These are phyloP conservation scores for Populus davidiana DNA, from an alignment of 345 rosid species.

Conservation along the genomic window DNA sequence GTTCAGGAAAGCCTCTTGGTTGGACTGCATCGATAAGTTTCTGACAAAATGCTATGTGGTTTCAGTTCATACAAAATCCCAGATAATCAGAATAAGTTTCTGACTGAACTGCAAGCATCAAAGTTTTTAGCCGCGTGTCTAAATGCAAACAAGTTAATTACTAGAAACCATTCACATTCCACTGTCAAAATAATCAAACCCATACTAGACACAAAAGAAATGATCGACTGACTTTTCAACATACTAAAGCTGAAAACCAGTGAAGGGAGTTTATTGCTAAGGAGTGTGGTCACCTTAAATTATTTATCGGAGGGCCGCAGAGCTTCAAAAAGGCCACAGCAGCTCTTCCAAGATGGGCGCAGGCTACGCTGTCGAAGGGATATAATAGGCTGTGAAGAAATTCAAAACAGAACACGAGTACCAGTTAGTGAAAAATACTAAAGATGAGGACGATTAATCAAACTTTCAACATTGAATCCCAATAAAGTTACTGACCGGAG, in stretches of 20 bases:
- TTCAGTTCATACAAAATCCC: neutral
- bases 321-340: slow-evolving; percentile 69
- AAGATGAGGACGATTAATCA: neutral
- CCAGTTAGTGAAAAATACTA: neutral
- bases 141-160: neutral
- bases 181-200: neutral
- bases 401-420: neutral
- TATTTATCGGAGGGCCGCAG: slow-evolving; percentile 38
- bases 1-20: too few relatives aligned
- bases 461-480: neutral
- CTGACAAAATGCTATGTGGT: too few relatives aligned
- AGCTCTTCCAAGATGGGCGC: slow-evolving; percentile 60
- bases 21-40: too few relatives aligned
- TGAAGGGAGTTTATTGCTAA: neutral
- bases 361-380: slow-evolving; percentile 21
- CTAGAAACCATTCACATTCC: neutral
- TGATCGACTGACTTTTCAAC: neutral
- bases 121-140: neutral
- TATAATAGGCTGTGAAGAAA: slow-evolving; percentile 29
- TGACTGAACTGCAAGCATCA: neutral
- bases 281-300: slow-evolving; percentile 10
- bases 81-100: neutral
- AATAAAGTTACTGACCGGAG: slow-evolving; percentile 37
- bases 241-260: neutral
- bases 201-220: neutral